Conservation (phyloP, 495 filamentous ascomycete genomes). For the Jackrogersella multiformis region DNA sequence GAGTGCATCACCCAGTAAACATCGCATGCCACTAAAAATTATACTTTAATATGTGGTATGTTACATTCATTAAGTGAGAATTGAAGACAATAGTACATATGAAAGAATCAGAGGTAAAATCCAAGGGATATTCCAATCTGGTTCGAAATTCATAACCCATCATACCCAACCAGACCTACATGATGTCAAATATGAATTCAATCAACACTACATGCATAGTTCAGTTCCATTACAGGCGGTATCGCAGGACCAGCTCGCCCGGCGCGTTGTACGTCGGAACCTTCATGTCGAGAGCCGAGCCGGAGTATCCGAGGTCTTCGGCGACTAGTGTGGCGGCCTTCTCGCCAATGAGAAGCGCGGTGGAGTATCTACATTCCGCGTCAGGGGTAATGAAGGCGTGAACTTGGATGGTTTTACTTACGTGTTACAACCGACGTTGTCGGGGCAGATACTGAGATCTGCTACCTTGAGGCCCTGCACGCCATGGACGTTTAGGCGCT, state of each 20-base stretch:
- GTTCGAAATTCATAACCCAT: constrained; percentile 1
- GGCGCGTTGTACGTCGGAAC: constrained; percentile 70
- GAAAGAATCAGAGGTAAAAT: constrained; percentile 1
- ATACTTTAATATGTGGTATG: not conserved
- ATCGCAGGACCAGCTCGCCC: constrained; percentile 54
- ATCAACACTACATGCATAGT: not conserved
- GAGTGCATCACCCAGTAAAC: no score
- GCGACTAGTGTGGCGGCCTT: constrained; percentile 77
- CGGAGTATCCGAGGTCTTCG: constrained; percentile 80
- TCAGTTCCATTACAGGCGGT: constrained; percentile 35
- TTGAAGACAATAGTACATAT: constrained; percentile 2
- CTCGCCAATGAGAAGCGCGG: constrained; percentile 84
- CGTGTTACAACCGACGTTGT: constrained; percentile 85
- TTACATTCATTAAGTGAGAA: constrained; percentile 26
- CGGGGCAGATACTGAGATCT: constrained; percentile 81
- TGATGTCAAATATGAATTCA: not conserved
- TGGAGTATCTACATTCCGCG: constrained; percentile 60
- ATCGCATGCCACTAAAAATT: not conserved
- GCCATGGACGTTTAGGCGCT: constrained; percentile 81
- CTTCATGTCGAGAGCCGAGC: constrained; percentile 78
- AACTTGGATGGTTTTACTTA: constrained; percentile 49
- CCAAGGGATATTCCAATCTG: constrained; percentile 15
- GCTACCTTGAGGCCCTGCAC: constrained; percentile 84
- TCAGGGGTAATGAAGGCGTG: not conserved
- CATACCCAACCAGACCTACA: constrained; percentile 7